A percentile compares a stretch with the other conserved stretches of the same genome.
Conservation (phyloP, 1,284 basidiomycete species). For the Mycosarcoma maydis region DNA sequence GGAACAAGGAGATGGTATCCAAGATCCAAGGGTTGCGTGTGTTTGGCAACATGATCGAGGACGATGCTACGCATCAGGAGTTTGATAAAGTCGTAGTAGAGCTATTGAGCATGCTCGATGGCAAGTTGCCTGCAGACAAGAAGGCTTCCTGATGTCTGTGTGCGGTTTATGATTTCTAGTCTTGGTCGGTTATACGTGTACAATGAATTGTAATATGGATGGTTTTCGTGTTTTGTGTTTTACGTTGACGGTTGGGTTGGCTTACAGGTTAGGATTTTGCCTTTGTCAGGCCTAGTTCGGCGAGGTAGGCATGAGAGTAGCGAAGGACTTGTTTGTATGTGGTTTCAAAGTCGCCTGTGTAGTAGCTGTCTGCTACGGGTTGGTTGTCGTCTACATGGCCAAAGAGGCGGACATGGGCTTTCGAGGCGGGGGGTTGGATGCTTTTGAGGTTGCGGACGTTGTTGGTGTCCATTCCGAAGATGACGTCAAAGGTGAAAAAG, state of each 20-base stretch:
- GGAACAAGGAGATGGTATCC: conserved; percentile 43
- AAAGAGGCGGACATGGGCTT: conserved; percentile 54
- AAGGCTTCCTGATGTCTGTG: not conserved
- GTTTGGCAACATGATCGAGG: conserved; percentile 48
- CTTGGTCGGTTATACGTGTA: no score
- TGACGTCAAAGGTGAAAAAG: conserved; percentile 69
- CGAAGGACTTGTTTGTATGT: conserved; percentile 68
- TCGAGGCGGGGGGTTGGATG: conserved; percentile 60
- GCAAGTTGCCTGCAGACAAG: conserved; percentile 31
- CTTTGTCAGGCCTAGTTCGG: conserved; percentile 10
- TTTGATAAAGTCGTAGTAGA: conserved; percentile 37
- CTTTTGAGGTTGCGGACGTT: conserved; percentile 68
- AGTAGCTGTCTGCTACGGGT: conserved; percentile 66
- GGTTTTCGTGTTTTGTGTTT: no score
- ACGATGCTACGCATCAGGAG: conserved; percentile 43
- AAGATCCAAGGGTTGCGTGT: conserved; percentile 39
- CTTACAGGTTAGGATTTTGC: conserved; percentile 1
- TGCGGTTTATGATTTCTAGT: conserved; percentile 9
- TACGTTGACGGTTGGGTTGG: no score
- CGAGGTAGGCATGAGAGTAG: conserved; percentile 54
- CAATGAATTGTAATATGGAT: no score
- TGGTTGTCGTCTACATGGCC: conserved; percentile 49
- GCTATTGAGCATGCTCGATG: conserved; percentile 39
- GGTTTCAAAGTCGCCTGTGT: conserved; percentile 68
- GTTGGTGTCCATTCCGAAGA: conserved; percentile 69